Conservation (phyloP, 257 asterid species). For the Forsythia suspensa region DNA sequence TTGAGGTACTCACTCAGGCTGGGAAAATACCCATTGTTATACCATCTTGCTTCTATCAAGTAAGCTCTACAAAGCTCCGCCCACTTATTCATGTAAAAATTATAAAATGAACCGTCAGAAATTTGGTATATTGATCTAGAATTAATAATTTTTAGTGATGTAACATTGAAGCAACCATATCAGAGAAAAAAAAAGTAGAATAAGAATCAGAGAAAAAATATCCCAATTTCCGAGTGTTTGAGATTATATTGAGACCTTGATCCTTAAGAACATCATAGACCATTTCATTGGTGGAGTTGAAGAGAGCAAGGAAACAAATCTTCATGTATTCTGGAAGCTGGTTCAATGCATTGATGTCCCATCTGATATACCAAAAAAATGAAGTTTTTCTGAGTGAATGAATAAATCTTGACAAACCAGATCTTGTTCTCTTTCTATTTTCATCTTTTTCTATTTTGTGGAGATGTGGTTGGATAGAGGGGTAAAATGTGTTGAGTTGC, state of each 20-base stretch:
- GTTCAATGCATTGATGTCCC: constrained; percentile 45
- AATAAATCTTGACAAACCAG: too few relatives aligned
- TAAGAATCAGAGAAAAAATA: not conserved
- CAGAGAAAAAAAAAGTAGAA: not conserved
- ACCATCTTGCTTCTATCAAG: constrained; percentile 52
- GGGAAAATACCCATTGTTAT: constrained; percentile 38
- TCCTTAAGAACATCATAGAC: constrained; percentile 54
- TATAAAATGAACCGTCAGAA: too few relatives aligned
- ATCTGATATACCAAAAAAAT: constrained; percentile 13
- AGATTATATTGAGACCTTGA: constrained; percentile 43
- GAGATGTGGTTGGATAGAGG: too few relatives aligned
- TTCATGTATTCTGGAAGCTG: constrained; percentile 47
- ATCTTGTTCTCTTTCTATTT: too few relatives aligned
- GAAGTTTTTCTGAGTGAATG: too few relatives aligned
- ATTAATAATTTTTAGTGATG: not conserved
- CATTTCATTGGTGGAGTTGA: constrained; percentile 46
- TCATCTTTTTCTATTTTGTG: too few relatives aligned
- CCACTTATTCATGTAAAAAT: constrained; percentile 36
- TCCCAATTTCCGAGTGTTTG: constrained; percentile 41
- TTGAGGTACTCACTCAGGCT: constrained; percentile 41
- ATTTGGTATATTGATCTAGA: too few relatives aligned
- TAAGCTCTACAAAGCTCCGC: constrained; percentile 38
- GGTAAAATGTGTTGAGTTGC: too few relatives aligned
- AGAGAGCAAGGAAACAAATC: constrained; percentile 41
- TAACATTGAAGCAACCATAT: not conserved